Evolutionary conservation across 202 grass and related monocot species (phyloP).

Genomic region (Zizania palustris): DNA sequence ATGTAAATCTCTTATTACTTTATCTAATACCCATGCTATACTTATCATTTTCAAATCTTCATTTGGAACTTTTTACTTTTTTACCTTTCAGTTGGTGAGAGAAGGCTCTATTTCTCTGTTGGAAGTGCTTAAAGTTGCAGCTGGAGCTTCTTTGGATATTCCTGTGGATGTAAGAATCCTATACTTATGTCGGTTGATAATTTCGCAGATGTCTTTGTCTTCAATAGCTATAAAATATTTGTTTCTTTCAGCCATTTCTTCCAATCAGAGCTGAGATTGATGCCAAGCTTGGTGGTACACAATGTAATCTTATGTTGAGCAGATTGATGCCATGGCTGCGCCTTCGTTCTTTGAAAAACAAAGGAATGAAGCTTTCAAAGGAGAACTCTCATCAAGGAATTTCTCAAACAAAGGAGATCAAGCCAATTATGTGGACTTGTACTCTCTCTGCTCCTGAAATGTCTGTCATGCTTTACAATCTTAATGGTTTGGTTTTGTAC

Average conservation of each 20-base stretch:
- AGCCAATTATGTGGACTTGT: constrained; percentile 84
- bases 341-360: constrained; percentile 65
- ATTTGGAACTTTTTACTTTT: constrained; percentile 42
- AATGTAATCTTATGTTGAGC: constrained; percentile 82
- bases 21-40: constrained; percentile 34
- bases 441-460: constrained; percentile 85
- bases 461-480: constrained; percentile 77
- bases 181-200: constrained; percentile 34
- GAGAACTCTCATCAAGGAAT: constrained; percentile 52
- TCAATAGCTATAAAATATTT: constrained; percentile 43
- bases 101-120: constrained; percentile 76
- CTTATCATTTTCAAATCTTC: constrained; percentile 31
- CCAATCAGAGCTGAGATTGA: constrained; percentile 89
- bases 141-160: constrained; percentile 69
- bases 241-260: constrained; percentile 63
- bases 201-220: constrained; percentile 29
- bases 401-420: constrained; percentile 58
- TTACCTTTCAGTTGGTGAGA: constrained; percentile 74
- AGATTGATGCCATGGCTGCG: constrained; percentile 84
- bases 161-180: constrained; percentile 76
- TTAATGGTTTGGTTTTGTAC: constrained; percentile 72
- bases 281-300: constrained; percentile 86
- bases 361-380: constrained; percentile 62
- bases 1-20: constrained; percentile 62
- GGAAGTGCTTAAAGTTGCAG: constrained; percentile 88